Conservation (phyloP, 2,329 filamentous ascomycete genomes). For the Colletotrichum plurivorum region DNA sequence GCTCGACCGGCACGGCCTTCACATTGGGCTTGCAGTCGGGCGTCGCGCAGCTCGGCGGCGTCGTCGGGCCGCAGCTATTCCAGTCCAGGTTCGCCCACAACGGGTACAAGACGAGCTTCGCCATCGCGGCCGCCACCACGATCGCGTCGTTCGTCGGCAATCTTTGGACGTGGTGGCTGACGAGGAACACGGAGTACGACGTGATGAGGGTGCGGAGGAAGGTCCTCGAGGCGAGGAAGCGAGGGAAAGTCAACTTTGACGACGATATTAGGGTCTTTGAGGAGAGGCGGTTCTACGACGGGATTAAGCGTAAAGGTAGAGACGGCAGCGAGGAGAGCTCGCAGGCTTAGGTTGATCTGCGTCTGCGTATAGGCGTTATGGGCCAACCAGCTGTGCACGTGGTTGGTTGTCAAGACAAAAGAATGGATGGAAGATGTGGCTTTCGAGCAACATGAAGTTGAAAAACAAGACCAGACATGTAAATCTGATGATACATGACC, state of each 20-base stretch:
- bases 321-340: constrained; percentile 13
- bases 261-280: constrained; percentile 27
- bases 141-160: constrained; percentile 45
- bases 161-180: constrained; percentile 46
- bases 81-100: constrained; percentile 57
- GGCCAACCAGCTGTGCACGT: neutral
- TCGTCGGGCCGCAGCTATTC: constrained; percentile 60
- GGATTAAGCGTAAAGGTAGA: constrained; percentile 1
- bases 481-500: too few species aligned
- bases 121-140: constrained; percentile 44
- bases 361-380: neutral
- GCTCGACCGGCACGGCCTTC: constrained; percentile 60
- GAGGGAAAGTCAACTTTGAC: constrained; percentile 36
- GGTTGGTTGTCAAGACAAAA: neutral
- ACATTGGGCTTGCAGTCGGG: constrained; percentile 58
- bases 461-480: too few species aligned
- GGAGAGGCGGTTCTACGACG: constrained; percentile 22
- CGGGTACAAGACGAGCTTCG: constrained; percentile 45
- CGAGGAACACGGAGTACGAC: constrained; percentile 45
- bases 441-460: too few species aligned
- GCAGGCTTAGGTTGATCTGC: neutral
- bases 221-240: constrained; percentile 37
- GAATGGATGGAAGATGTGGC: too few species aligned
- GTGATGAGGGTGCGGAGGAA: constrained; percentile 43
- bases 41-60: constrained; percentile 60